These are phyloP conservation scores for Mycena belliarum DNA, from an alignment of 768 basidiomycete species.

Conservation along the genomic window DNA sequence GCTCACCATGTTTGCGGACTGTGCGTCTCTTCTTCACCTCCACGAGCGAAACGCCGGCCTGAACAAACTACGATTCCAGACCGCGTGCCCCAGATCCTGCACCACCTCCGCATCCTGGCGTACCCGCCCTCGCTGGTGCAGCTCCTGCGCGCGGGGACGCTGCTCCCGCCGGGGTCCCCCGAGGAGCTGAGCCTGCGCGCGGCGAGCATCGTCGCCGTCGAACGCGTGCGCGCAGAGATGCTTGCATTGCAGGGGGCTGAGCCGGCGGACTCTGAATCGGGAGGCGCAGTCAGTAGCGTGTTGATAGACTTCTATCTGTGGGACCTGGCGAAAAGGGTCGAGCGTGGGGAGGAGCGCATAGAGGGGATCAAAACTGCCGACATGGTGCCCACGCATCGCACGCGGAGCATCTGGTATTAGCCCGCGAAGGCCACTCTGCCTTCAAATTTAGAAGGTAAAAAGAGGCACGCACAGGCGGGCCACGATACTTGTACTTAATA, in stretches of 20 bases:
- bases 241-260: constrained; percentile 20
- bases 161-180: constrained; percentile 54
- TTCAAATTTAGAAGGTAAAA: no score
- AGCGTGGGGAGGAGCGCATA: constrained; percentile 58
- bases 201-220: constrained; percentile 79
- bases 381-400: constrained; percentile 73
- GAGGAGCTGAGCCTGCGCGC: constrained; percentile 82
- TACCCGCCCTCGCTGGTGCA: constrained; percentile 67
- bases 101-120: constrained; percentile 74
- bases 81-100: constrained; percentile 86
- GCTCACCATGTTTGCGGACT: constrained; percentile 94
- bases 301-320: constrained; percentile 90
- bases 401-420: constrained; percentile 87
- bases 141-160: constrained; percentile 44
- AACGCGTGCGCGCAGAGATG: constrained; percentile 67
- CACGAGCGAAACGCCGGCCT: background rate
- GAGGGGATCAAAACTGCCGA: constrained; percentile 57
- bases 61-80: constrained; percentile 28
- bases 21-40: background rate
- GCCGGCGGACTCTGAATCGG: constrained; percentile 25
- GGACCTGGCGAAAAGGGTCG: constrained; percentile 81
- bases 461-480: background rate
- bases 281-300: constrained; percentile 62
- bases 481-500: background rate
- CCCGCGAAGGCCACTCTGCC: background rate